Base-by-base conservation (phyloP, 257 asterid genomes). In the Przewalskia tangutica region DNA sequence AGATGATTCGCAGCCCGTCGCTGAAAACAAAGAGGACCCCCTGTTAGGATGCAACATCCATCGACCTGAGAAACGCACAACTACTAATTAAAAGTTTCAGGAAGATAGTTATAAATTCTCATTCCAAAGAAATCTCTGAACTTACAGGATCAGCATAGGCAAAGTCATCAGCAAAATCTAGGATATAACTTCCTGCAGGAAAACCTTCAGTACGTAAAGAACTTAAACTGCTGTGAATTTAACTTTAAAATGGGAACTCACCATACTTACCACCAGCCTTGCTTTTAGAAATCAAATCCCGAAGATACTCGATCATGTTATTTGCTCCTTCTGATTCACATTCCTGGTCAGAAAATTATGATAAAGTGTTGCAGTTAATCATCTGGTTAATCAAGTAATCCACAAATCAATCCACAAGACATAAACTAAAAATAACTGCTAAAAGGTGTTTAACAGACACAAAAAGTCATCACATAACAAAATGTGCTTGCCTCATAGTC, bases 111-210 rank as follows among this genome's bases (percentile, higher is more conserved):
- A 81, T 53, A 4, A 7, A 11, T 18, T 75, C 36, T 11, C 81
- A 10, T 56, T 65, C 13, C 78, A 20, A 53, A 23, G 60, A 73
- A 67, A 76, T 81, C 81, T 64, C 65, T 54, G 79, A 23, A 88
- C 97, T 92, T 85, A 95, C 99, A 58, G 97, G 99, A 89, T 96
- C 99, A 0, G 97, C 88, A 87, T 96, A 96, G 82, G 90, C 89
- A 89, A 91, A 96, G 88, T 96, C 99, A 82, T 96, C 99, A 1
- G 99, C 98, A 83, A 96, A 93, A 77, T 91, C 87, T 81, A 96
- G 98, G 77, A 81, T 82, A 86, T 96, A 93, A 86, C 84, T 90
- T 84, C 97, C 99, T 93, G 89, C 89, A 83, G 80, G 78, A 66
- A 14, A 64, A 83, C 18, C n/a, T 18, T 66, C 59, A 23, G 60